phyloP scores from a whole-genome alignment of 257 asterid species.

The Nicotiana sylvestris region DNA sequence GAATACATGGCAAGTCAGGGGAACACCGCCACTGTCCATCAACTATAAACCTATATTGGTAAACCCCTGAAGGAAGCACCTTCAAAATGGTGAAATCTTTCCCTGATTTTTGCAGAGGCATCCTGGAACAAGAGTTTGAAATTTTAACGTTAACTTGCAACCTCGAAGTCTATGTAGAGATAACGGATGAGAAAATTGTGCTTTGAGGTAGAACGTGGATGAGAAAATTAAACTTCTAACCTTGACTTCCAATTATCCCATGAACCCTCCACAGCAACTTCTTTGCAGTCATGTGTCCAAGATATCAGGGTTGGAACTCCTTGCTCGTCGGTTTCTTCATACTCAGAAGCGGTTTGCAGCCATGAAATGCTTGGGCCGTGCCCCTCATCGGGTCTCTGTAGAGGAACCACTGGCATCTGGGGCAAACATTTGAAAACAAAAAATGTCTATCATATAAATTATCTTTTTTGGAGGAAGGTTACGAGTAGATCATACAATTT shows the following conservation, averaged over 20 bases:
- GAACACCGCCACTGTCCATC: slow-evolving; percentile 87
- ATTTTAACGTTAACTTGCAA: slow-evolving; percentile 16
- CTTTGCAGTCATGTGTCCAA: slow-evolving; percentile 83
- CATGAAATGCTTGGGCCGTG: slow-evolving; percentile 67
- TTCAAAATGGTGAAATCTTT: slow-evolving; percentile 96
- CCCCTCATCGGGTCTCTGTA: slow-evolving; percentile 87
- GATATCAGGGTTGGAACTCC: slow-evolving; percentile 92
- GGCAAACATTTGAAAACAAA: slow-evolving; percentile 9
- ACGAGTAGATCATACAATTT: background rate
- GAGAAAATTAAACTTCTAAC: slow-evolving; percentile 21
- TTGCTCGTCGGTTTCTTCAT: slow-evolving; percentile 64
- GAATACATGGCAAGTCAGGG: slow-evolving; percentile 72
- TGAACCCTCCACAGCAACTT: slow-evolving; percentile 90
- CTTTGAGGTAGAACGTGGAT: background rate
- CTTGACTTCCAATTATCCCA: slow-evolving; percentile 97
- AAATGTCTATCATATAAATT: background rate
- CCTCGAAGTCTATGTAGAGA: background rate
- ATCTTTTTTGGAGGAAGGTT: background rate
- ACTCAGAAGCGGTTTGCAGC: slow-evolving; percentile 61
- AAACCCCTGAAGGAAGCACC: slow-evolving; percentile 93
- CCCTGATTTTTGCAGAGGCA: slow-evolving; percentile 81
- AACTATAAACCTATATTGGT: slow-evolving; percentile 81
- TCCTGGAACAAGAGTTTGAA: slow-evolving; percentile 37
- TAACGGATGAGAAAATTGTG: background rate
- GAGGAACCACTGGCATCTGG: slow-evolving; percentile 87